phyloP scores from a whole-genome alignment of 1,139 yeast species.

The Debaryomyces robertsiae region DNA sequence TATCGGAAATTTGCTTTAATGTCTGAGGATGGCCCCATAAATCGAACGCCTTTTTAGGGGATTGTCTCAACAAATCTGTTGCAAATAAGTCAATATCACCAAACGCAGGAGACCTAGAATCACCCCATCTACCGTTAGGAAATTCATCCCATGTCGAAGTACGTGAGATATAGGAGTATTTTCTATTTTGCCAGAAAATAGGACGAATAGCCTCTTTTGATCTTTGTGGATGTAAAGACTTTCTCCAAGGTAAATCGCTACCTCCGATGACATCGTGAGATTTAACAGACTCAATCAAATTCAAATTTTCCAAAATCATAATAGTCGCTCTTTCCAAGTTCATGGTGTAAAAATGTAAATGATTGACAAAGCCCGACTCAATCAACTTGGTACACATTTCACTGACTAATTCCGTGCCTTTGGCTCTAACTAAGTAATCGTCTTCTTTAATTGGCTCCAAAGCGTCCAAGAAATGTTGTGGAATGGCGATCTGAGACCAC shows the following conservation, averaged over 20 bases:
- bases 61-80: conserved; percentile 73
- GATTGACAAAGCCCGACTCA: conserved; percentile 74
- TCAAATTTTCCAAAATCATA: conserved; percentile 79
- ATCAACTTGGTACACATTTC: conserved; percentile 79
- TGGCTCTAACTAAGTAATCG: conserved; percentile 83
- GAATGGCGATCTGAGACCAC: conserved; percentile 87
- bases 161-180: conserved; percentile 84
- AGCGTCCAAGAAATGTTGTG: conserved; percentile 67
- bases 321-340: conserved; percentile 88
- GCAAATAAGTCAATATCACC: conserved; percentile 85
- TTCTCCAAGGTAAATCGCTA: conserved; percentile 78
- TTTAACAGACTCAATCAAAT: conserved; percentile 52
- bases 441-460: conserved; percentile 88
- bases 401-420: conserved; percentile 80
- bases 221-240: conserved; percentile 80
- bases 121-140: conserved; percentile 96
- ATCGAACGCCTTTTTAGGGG: conserved; percentile 77
- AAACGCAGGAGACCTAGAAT: conserved; percentile 89
- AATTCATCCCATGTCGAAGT: conserved; percentile 95
- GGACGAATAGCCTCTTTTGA: conserved; percentile 87
- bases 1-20: conserved; percentile 57
- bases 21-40: conserved; percentile 84
- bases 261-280: conserved; percentile 44
- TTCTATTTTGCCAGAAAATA: conserved; percentile 94
- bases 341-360: conserved; percentile 95